A percentile compares a stretch with the other conserved stretches of the same genome.
Conservation (phyloP, 305 asterid genomes). For the Caryopteris hybrid region DNA sequence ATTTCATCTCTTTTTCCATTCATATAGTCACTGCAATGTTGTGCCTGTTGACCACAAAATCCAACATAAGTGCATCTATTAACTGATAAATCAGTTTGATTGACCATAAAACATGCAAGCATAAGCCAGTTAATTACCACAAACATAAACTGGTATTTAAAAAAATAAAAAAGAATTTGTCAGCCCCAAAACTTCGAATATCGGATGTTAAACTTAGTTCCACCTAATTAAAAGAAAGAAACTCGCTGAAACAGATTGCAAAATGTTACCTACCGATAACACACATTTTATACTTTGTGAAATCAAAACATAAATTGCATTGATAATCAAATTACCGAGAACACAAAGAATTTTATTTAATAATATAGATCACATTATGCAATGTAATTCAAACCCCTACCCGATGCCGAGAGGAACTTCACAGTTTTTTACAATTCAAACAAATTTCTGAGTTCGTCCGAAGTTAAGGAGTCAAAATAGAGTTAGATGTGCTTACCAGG, state of each 20-base stretch:
- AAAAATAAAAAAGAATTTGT: background rate
- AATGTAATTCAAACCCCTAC: background rate
- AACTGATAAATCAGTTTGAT: background rate
- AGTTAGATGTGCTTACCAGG: slow-evolving; percentile 4
- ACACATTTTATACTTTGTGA: too few relatives aligned
- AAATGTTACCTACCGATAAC: too few relatives aligned
- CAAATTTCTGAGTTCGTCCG: background rate
- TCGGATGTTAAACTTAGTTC: background rate
- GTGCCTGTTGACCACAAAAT: background rate
- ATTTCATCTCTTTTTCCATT: background rate
- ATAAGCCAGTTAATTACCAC: background rate
- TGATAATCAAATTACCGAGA: background rate
- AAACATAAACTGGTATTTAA: background rate
- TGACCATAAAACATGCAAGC: background rate
- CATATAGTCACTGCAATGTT: background rate
- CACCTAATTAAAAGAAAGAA: too few relatives aligned
- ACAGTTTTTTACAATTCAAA: background rate
- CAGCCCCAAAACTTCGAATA: background rate
- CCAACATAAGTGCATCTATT: background rate
- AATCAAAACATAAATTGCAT: background rate
- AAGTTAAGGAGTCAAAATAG: background rate
- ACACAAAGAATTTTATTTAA: background rate
- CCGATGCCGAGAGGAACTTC: background rate
- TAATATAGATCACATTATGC: background rate
- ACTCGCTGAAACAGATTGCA: too few relatives aligned